Evolutionary conservation across 345 rosid genomes (phyloP), one percentile per base, ranked within the genome.

Genomic region (Dipteronia sinensis): DNA sequence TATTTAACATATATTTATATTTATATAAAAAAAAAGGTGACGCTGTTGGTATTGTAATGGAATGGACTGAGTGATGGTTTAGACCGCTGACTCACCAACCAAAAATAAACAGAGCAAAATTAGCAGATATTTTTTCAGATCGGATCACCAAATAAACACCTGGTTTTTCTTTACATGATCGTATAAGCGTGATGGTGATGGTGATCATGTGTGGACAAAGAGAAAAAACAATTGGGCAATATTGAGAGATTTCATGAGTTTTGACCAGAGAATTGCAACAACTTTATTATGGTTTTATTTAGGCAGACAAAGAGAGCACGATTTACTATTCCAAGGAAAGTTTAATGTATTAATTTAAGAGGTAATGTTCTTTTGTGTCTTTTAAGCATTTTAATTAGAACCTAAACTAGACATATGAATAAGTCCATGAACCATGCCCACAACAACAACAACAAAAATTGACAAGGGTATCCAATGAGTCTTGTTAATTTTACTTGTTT

Each of bases 221-320:
- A 67, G 67, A 79, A 46, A 79, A 68, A 47, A 69, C 38, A 34
- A 34, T 5, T 0, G 38, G 38, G 6, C 38, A 34, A 34, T 34
- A 34, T 34, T 34, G 38, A 34, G 38, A 34, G 6, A 34, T 34
- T 34, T 34, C 38, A 34, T 34, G 6, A 34, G 6, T 34, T 34
- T 10, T 49, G 55, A 13, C 53, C 15, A 49, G 16, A 49, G 16
- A 49, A 49, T 49, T 49, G 6, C 5, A 49, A 49, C 10, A 34
- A 34, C 38, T 17, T 68, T 62, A 42, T 53, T 49, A 13, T 66
- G 70, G 38, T 63, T 66, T 42, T 63, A 40, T 46, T 47, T 5
- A 70, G 85, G 85, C 79, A 84, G 90, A 87, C 91, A 86, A 82
- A 79, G 83, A 75, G 89, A 83, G 89, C 84, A 61, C 29, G 62